Evolutionary conservation across 1,284 basidiomycete genomes (phyloP).

Genomic region (Boletus smithii): DNA sequence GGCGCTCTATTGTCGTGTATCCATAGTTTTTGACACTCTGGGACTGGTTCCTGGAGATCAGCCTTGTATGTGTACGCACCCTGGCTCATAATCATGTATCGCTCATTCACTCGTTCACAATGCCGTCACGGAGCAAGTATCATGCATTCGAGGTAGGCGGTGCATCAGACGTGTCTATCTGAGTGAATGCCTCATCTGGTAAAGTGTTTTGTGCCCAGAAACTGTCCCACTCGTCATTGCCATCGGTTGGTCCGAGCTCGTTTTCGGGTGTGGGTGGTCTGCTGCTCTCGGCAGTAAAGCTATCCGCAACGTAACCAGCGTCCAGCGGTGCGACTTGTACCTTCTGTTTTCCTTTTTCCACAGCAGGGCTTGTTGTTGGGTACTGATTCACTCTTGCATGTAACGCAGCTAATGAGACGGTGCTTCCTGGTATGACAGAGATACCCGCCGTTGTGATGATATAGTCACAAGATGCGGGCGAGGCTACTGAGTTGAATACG

Average conservation of each 20-base stretch:
- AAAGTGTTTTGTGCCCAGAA: constrained; percentile 33
- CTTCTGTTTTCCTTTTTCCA: constrained; percentile 1
- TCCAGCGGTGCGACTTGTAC: constrained; percentile 39
- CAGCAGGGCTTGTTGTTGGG: not conserved
- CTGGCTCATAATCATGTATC: constrained; percentile 1
- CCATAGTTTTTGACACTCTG: not conserved
- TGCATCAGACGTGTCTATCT: constrained; percentile 12
- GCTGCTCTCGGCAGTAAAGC: constrained; percentile 8
- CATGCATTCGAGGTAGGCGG: constrained; percentile 16
- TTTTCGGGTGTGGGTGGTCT: constrained; percentile 22
- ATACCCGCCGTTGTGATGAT: constrained; percentile 64
- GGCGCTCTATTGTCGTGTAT: not conserved
- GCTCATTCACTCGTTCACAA: constrained; percentile 10
- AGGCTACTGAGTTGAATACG: constrained; percentile 68
- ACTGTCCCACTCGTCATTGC: constrained; percentile 31
- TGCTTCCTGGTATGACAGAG: constrained; percentile 32
- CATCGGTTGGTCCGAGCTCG: constrained; percentile 23
- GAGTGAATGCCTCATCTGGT: constrained; percentile 23
- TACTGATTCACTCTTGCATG: constrained; percentile 1
- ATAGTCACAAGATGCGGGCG: constrained; percentile 65
- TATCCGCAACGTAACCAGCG: constrained; percentile 35
- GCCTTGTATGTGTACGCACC: not conserved
- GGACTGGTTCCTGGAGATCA: constrained; percentile 15
- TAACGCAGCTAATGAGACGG: constrained; percentile 5
- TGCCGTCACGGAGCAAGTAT: constrained; percentile 2